Conservation (phyloP, 108 stramenopile species). For the Fistulifera solaris region DNA sequence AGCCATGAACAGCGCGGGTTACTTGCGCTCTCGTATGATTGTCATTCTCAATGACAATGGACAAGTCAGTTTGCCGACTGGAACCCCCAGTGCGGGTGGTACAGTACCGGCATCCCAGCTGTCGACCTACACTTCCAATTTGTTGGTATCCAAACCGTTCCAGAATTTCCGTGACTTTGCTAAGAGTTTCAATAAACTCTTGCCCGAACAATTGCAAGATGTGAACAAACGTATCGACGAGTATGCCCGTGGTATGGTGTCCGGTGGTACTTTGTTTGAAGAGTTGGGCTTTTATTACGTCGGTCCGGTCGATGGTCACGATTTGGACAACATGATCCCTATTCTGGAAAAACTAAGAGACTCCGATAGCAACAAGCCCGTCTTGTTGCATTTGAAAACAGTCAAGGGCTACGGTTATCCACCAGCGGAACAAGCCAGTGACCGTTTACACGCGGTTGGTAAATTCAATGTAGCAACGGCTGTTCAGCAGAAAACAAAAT, state of each 20-base stretch:
- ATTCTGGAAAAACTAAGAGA: conserved; percentile 92
- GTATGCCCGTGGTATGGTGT: conserved; percentile 93
- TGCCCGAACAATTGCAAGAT: conserved; percentile 89
- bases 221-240: conserved; percentile 96
- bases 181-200: conserved; percentile 85
- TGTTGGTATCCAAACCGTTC: conserved; percentile 90
- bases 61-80: conserved; percentile 95
- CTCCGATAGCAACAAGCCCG: conserved; percentile 74
- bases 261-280: conserved; percentile 94
- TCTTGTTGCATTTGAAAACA: conserved; percentile 92
- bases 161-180: conserved; percentile 92
- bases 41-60: conserved; percentile 97
- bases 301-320: conserved; percentile 96
- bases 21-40: conserved; percentile 88
- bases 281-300: conserved; percentile 98
- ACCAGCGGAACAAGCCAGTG: conserved; percentile 85
- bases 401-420: conserved; percentile 94
- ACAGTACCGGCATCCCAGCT: conserved; percentile 83
- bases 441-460: conserved; percentile 95
- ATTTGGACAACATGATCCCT: conserved; percentile 93
- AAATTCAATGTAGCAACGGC: conserved; percentile 95
- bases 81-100: conserved; percentile 93
- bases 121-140: conserved; percentile 86
- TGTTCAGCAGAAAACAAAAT: conserved; percentile 79
- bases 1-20: conserved; percentile 97